Evolutionary conservation across 2,329 filamentous ascomycete species (phyloP).

Genomic region (Samsoniella hepiali): DNA sequence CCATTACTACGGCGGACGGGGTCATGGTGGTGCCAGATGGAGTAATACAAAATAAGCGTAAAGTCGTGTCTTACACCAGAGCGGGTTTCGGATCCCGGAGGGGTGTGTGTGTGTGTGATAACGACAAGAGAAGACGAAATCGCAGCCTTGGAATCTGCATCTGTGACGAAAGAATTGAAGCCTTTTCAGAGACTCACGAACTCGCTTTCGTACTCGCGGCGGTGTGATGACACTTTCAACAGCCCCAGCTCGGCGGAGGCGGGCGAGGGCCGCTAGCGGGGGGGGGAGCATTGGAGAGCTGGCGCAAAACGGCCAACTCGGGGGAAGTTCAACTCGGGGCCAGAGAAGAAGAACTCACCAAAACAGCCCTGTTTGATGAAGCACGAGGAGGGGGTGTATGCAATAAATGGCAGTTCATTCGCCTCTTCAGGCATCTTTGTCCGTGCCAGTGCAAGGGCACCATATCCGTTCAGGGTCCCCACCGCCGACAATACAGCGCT

Average conservation of each 20-base stretch:
- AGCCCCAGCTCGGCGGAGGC: no score
- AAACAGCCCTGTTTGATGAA: no score
- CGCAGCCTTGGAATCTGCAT: no score
- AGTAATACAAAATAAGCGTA: slow-evolving; percentile 18
- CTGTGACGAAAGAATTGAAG: not conserved
- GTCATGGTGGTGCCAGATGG: not conserved
- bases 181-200: not conserved
- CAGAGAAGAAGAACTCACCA: no score
- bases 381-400: not conserved
- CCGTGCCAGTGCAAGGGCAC: no score
- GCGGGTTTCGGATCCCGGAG: slow-evolving; percentile 12
- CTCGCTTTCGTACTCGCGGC: slow-evolving; percentile 7
- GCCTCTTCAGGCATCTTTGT: no score
- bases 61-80: slow-evolving; percentile 12
- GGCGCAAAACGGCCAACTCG: no score
- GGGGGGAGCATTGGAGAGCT: not conserved
- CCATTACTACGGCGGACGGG: slow-evolving; percentile 9
- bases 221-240: not conserved
- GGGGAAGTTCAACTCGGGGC: no score
- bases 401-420: not conserved
- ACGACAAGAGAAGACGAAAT: no score
- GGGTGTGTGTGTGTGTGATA: not conserved
- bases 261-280: no score
- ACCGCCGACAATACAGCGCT: not conserved
- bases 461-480: not conserved